phyloP scores from a whole-genome alignment of 2,329 filamentous ascomycete genomes.

The Pseudocercospora crystallina region DNA sequence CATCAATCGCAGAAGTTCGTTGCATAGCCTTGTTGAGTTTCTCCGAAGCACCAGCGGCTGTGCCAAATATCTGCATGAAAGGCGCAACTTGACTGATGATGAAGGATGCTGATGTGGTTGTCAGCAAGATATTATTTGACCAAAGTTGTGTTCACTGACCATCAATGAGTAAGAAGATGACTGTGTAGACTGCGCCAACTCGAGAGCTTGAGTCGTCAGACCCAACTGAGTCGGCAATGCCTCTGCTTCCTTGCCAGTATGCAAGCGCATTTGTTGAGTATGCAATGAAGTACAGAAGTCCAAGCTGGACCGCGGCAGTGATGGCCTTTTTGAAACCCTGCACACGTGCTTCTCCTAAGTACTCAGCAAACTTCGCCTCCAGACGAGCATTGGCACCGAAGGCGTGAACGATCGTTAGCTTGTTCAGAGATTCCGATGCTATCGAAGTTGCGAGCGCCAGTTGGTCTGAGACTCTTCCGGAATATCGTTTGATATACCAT shows the following conservation, averaged over 20 bases:
- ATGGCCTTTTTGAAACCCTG: slow-evolving; percentile 60
- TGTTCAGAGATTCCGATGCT: slow-evolving; percentile 61
- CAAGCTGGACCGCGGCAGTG: slow-evolving; percentile 58
- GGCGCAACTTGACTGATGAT: slow-evolving; percentile 49
- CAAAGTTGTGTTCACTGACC: slow-evolving; percentile 19
- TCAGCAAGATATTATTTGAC: not conserved
- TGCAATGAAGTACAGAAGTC: slow-evolving; percentile 65
- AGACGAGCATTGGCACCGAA: slow-evolving; percentile 61
- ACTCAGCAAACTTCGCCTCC: slow-evolving; percentile 58
- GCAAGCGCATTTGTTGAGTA: slow-evolving; percentile 67
- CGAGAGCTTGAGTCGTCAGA: slow-evolving; percentile 1
- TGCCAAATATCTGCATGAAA: slow-evolving; percentile 51
- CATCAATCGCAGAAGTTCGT: slow-evolving; percentile 41
- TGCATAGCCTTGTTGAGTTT: slow-evolving; percentile 61
- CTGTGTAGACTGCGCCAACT: slow-evolving; percentile 54
- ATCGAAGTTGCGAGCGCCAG: slow-evolving; percentile 61
- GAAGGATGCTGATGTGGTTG: slow-evolving; percentile 35
- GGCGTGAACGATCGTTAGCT: slow-evolving; percentile 43
- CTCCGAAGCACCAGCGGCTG: slow-evolving; percentile 55
- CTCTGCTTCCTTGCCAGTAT: slow-evolving; percentile 65
- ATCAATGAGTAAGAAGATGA: slow-evolving; percentile 57
- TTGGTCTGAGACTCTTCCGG: slow-evolving; percentile 51
- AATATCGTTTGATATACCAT: slow-evolving; percentile 55
- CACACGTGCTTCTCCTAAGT: slow-evolving; percentile 51
- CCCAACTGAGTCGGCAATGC: slow-evolving; percentile 48